phyloP scores from a whole-genome alignment of 768 basidiomycete species.

The Trametes cubensis region DNA sequence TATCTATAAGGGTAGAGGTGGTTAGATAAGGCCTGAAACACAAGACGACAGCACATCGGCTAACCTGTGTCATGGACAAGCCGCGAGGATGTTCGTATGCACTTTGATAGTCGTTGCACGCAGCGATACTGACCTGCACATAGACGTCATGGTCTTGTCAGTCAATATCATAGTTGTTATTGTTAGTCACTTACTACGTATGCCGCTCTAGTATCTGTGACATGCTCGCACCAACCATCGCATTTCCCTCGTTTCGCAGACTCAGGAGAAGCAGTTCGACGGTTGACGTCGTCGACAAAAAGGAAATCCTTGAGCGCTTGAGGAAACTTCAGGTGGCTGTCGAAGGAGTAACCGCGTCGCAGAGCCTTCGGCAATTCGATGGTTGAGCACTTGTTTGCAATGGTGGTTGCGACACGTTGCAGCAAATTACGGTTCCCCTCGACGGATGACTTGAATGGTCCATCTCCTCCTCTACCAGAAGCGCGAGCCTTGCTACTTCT shows the following conservation, averaged over 20 bases:
- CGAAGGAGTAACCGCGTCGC: neutral
- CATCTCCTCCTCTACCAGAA: too few relatives aligned
- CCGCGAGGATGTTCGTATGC: constrained; percentile 23
- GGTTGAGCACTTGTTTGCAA: too few relatives aligned
- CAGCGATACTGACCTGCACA: constrained; percentile 17
- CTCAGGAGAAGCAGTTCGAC: neutral
- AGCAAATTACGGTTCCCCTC: too few relatives aligned
- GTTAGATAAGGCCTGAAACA: neutral
- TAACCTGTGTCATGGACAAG: constrained; percentile 21
- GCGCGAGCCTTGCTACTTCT: too few relatives aligned
- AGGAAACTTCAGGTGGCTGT: neutral
- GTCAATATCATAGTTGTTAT: neutral
- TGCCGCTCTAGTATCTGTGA: neutral
- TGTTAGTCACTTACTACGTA: constrained; percentile 9
- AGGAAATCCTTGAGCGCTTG: neutral
- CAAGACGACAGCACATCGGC: neutral
- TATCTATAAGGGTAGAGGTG: neutral
- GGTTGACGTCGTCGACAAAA: neutral
- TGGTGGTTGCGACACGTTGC: too few relatives aligned
- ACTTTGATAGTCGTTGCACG: constrained; percentile 27
- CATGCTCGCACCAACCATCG: constrained; percentile 21
- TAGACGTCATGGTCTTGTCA: too few relatives aligned
- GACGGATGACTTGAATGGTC: too few relatives aligned
- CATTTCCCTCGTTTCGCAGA: constrained; percentile 12
- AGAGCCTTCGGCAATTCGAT: neutral